Conservation (phyloP, 2,329 filamentous ascomycete species). For the Diaporthe batatas region DNA sequence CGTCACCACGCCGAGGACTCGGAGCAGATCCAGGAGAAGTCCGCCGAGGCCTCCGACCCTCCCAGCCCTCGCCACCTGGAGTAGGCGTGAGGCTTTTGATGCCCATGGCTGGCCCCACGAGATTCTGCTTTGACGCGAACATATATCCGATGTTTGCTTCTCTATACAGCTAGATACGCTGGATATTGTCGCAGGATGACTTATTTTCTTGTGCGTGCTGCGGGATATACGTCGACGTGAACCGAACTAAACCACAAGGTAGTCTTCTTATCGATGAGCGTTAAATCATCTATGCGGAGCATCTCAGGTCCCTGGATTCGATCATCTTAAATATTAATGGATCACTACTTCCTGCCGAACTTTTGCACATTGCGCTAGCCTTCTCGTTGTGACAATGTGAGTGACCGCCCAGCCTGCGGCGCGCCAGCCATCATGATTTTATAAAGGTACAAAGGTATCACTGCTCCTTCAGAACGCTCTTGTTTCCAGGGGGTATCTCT, state of each 20-base stretch:
- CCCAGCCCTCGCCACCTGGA: slow-evolving; percentile 27
- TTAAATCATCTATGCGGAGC: not conserved
- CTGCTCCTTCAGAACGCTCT: slow-evolving; percentile 23
- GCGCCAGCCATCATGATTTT: not conserved
- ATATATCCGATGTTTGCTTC: slow-evolving; percentile 9
- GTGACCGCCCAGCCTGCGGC: slow-evolving; percentile 22
- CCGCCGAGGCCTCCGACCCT: slow-evolving; percentile 24
- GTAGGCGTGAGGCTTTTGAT: not conserved
- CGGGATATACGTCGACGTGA: slow-evolving; percentile 25
- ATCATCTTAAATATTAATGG: slow-evolving; percentile 27
- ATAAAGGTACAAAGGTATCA: not conserved
- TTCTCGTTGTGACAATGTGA: not conserved
- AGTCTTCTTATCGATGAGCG: not conserved
- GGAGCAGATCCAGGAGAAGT: not conserved
- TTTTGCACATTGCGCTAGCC: too few species aligned
- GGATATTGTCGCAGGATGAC: slow-evolving; percentile 5
- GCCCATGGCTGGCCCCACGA: slow-evolving; percentile 3
- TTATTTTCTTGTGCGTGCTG: not conserved
- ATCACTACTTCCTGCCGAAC: slow-evolving; percentile 28
- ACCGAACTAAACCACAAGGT: not conserved
- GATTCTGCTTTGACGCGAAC: slow-evolving; percentile 13
- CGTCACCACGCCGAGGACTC: not conserved
- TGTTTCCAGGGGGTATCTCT: slow-evolving; percentile 24
- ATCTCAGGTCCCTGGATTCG: not conserved
- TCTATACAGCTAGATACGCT: not conserved